A percentile compares a stretch with the other conserved stretches of the same genome.
Evolutionary conservation across 176 grass and related monocot species (phyloP).

Genomic region (Rhynchospora breviuscula): DNA sequence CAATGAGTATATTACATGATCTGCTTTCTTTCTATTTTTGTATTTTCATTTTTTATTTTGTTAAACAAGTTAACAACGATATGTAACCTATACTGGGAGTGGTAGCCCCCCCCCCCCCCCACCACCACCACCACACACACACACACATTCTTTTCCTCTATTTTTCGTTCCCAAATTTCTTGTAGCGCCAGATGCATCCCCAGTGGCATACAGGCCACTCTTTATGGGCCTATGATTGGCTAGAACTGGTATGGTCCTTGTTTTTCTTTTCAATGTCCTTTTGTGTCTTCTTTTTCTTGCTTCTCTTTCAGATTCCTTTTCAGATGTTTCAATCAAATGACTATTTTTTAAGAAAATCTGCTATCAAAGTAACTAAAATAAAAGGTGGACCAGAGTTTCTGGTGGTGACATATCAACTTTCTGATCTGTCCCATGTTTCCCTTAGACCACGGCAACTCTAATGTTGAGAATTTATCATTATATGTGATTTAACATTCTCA

Average conservation of each 20-base stretch:
- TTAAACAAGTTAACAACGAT: neutral
- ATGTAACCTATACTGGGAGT: too few species aligned
- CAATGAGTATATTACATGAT: neutral
- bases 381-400: neutral
- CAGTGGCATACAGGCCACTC: neutral
- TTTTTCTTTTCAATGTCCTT: neutral
- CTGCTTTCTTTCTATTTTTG: neutral
- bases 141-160: too few species aligned
- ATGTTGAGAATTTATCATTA: neutral
- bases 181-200: neutral
- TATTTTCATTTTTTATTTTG: neutral
- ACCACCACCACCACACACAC: too few species aligned
- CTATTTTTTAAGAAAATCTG: neutral
- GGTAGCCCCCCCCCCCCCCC: neutral
- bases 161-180: neutral
- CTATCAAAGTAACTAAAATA: neutral
- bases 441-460: slow-evolving; percentile 7
- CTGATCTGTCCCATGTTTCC: neutral
- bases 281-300: neutral
- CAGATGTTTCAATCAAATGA: neutral
- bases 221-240: neutral
- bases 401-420: neutral
- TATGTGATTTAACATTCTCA: neutral
- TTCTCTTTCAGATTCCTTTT: neutral
- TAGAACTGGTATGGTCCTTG: neutral